Percentiles rank a stretch among this genome's conserved stretches.
phyloP scores from a whole-genome alignment of 257 asterid genomes.

The Solanum medicagineum region DNA sequence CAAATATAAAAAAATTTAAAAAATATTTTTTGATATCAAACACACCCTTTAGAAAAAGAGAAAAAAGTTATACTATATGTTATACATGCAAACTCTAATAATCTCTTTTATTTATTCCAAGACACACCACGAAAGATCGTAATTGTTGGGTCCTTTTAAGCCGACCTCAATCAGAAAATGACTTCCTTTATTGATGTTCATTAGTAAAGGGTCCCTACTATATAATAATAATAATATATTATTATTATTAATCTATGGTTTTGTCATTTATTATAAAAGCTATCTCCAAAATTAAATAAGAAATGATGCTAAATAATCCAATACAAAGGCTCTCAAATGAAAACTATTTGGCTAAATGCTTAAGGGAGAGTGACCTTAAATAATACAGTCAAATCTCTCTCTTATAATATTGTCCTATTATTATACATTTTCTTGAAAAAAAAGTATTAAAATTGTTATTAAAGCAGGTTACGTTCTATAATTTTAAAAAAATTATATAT shows the following conservation, averaged over 20 bases:
- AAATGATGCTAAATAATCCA: neutral
- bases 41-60: neutral
- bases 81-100: neutral
- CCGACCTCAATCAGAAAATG: neutral
- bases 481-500: too few species aligned
- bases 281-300: neutral
- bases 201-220: neutral
- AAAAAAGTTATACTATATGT: neutral
- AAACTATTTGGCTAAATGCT: neutral
- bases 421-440: too few species aligned
- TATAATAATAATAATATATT: too few species aligned
- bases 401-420: neutral
- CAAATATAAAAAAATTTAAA: too few species aligned
- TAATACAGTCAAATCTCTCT: neutral
- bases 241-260: neutral
- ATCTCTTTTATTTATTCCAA: neutral
- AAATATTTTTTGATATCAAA: neutral
- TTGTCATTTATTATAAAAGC: neutral
- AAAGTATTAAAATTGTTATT: too few species aligned
- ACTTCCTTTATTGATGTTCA: neutral
- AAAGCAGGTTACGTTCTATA: too few species aligned
- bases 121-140: neutral
- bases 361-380: neutral
- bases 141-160: neutral
- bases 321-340: neutral